Evolutionary conservation across 805 yeast species (phyloP), one percentile per base, ranked within the genome.

Genomic region (Grigorovia humatica): DNA sequence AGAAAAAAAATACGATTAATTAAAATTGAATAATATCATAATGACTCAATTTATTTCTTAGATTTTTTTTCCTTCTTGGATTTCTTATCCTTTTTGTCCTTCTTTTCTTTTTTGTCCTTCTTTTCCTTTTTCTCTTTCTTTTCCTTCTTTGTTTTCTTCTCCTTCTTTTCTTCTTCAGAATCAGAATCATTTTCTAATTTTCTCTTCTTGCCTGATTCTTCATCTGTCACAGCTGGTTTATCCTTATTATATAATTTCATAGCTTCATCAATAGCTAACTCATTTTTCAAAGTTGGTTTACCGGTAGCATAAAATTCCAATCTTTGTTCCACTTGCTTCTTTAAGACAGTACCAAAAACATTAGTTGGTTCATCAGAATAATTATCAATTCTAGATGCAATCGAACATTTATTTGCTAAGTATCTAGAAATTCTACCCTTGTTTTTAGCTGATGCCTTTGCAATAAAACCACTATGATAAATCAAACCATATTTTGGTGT

Each of bases 401-500:
- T 91, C 44, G 99, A 85, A 81, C 98, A 91, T 75, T 93, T 93
- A 85, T 93, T 93, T 59, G 99, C 99, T 73, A 93, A 78, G 75
- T 90, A 93, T 76, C 99, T 85, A 48, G 99, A 91, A 61, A 93
- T 93, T 80, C 98, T 85, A 73, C 99, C 99, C 82, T 93, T 93
- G 78, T 93, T 93, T 78, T 93, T 93, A 59, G 95, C 83, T 57
- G 89, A 77, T 54, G 99, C 99, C 72, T 81, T 85, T 62, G 96
- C 96, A 64, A 89, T 88, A 72, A 88, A 88, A 35, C 95, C 85
- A 46, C 96, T 87, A 75, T 90, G 96, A 78, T 90, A 89, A 65
- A 89, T 88, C 68, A 89, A 80, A 66, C 97, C 97, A 71, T 89
- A 89, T 71, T 89, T 89, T 61, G 97, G 97, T 60, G 97, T 89